Base-by-base conservation (phyloP, 306 rosid species). In the Comarum palustre region DNA sequence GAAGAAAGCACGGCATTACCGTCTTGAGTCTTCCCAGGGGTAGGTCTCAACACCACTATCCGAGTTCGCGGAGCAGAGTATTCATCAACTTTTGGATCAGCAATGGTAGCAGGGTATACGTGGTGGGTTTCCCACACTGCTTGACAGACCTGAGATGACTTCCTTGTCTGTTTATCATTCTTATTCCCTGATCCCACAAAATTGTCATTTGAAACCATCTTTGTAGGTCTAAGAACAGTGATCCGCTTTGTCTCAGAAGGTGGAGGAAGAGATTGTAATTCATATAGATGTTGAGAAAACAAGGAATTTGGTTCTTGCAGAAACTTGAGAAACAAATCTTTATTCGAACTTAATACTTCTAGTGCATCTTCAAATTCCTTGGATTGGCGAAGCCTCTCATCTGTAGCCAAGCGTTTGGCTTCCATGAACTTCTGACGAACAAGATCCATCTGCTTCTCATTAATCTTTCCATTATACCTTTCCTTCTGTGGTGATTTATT, bases 1-100 rank as follows among this genome's bases (percentile, higher is more conserved):
- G 94, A 84, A 83, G 92, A 79, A 69, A 55, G 68, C 66, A 80
- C 77, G 62, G 87, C 73, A 77, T 85, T 89, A 50, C 78, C 66
- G 42, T 87, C 92, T 71, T 77, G 75, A 66, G 80, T 71, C 80
- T 83, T 87, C 50, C 87, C 90, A 68, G 86, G 78, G 84, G 86
- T 91, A 74, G 99, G 99, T 82, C 90, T 92, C 86, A 95, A 74
- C 51, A 92, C 89, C 64, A 95, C 96, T 60, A 95, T 95, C 68
- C 96, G 84, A 76, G 99, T 91, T 50, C 92, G 87, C 75, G 80
- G 93, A 69, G 69, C 88, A 25, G 90, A 79, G 81, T 79, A 75
- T 67, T 88, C 92, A 13, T 84, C 95, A 74, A 77, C 82, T 76
- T 83, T 87, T 76, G 78, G 87, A 80, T 73, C 76, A 61, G 76